A percentile compares a stretch with the other conserved stretches of the same genome.
Evolutionary conservation across 139 green algal genomes (phyloP).

Genomic region (Coelastrella sp.): DNA sequence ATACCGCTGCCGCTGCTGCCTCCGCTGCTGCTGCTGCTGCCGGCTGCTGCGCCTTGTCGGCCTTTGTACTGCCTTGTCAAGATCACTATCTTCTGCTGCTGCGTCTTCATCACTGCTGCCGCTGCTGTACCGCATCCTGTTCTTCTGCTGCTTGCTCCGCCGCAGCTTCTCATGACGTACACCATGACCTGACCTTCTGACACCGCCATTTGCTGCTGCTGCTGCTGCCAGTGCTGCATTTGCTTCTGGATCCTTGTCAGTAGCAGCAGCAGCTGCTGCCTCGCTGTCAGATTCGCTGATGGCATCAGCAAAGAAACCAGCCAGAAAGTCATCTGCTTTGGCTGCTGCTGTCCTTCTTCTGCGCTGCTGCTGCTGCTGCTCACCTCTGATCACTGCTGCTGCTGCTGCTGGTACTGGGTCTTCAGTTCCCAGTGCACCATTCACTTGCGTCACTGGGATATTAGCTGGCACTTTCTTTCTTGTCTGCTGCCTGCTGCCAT

Average conservation of each 20-base stretch:
- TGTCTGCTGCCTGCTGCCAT: neutral
- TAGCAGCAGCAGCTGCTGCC: neutral
- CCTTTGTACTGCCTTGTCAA: too few species aligned
- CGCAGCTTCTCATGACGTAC: neutral
- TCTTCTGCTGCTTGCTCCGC: neutral
- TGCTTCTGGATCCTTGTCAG: neutral
- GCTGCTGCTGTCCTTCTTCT: neutral
- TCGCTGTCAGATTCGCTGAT: neutral
- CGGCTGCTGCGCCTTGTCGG: neutral
- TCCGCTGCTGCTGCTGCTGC: neutral
- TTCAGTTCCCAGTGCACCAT: neutral
- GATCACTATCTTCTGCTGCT: neutral
- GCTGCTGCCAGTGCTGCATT: neutral
- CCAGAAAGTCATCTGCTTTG: too few species aligned
- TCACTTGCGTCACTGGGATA: too few species aligned
- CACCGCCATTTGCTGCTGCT: neutral
- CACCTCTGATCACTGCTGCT: neutral
- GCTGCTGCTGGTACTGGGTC: neutral
- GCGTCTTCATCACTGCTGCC: neutral
- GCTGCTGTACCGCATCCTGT: neutral
- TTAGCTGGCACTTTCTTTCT: neutral
- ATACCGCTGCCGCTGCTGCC: constrained; percentile 29
- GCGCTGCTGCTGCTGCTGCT: constrained; percentile 20
- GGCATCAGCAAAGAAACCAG: neutral
- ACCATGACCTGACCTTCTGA: neutral